Evolutionary conservation across 2,329 filamentous ascomycete genomes (phyloP).

Genomic region (Moelleriella libera): DNA sequence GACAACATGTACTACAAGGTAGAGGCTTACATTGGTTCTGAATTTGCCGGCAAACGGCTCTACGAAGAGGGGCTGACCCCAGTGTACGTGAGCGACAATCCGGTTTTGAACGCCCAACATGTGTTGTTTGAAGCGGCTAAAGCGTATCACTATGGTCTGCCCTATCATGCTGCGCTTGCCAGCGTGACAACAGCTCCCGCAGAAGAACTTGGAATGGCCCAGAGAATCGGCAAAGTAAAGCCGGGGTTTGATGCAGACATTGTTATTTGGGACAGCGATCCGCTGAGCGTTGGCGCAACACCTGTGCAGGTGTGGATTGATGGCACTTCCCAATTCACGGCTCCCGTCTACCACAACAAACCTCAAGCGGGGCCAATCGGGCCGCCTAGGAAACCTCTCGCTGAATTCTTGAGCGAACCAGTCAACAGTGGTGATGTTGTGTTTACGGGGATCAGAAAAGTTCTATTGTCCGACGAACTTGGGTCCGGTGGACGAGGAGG

Average conservation of each 20-base stretch:
- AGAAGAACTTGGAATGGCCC: conserved; percentile 39
- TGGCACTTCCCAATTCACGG: conserved; percentile 37
- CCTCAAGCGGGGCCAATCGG: conserved; percentile 22
- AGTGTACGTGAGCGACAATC: conserved; percentile 59
- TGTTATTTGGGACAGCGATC: conserved; percentile 49
- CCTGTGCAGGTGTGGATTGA: conserved; percentile 52
- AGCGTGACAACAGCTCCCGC: conserved; percentile 45
- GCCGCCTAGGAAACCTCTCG: conserved; percentile 22
- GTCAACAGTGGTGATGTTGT: conserved; percentile 25
- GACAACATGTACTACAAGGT: conserved; percentile 63
- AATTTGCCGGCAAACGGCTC: conserved; percentile 51
- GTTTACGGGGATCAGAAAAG: conserved; percentile 40
- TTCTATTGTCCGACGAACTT: conserved; percentile 32
- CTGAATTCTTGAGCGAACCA: conserved; percentile 23
- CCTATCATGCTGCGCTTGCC: conserved; percentile 44
- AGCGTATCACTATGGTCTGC: conserved; percentile 43
- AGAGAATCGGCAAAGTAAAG: conserved; percentile 47
- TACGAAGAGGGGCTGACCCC: conserved; percentile 51
- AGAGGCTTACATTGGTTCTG: conserved; percentile 50
- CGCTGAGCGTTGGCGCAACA: conserved; percentile 42
- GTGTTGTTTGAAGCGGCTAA: conserved; percentile 52
- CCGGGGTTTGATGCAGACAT: conserved; percentile 47
- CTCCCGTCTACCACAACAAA: conserved; percentile 40
- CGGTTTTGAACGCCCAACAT: conserved; percentile 55
- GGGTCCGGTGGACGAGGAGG: conserved; percentile 15